Conservation (phyloP, 2,329 filamentous ascomycete genomes). For the Paraphoma chrysanthemicola region DNA sequence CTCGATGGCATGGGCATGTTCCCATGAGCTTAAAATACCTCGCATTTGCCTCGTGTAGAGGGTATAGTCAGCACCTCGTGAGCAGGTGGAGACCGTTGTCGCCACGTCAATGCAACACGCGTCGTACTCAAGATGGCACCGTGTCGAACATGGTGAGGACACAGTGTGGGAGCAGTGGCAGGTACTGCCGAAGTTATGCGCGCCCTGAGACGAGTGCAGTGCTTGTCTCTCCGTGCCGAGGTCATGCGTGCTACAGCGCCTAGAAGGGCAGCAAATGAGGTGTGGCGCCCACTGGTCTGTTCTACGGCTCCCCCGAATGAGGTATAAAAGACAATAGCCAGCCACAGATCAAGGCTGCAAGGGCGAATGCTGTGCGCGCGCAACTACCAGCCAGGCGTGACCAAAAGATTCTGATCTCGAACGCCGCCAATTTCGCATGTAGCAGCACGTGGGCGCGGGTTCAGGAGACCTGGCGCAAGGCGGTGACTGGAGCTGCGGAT, state of each 20-base stretch:
- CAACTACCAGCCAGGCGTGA: slow-evolving; percentile 28
- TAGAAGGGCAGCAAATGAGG: slow-evolving; percentile 3
- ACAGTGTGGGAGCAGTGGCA: neutral
- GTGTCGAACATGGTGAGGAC: slow-evolving; percentile 1
- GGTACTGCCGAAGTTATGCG: too few species aligned
- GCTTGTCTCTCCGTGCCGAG: slow-evolving; percentile 4
- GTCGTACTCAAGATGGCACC: slow-evolving; percentile 21
- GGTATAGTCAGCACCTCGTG: slow-evolving; percentile 23
- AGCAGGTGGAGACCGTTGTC: slow-evolving; percentile 9
- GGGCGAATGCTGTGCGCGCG: slow-evolving; percentile 23
- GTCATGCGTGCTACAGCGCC: slow-evolving; percentile 16
- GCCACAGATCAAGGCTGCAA: slow-evolving; percentile 23
- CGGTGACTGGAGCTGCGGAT: slow-evolving; percentile 27
- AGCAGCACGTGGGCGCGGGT: slow-evolving; percentile 38
- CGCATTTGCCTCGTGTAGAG: slow-evolving; percentile 8
- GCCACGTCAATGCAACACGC: slow-evolving; percentile 37
- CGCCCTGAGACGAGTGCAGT: neutral
- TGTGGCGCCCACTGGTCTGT: slow-evolving; percentile 6
- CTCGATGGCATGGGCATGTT: neutral
- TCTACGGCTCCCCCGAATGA: slow-evolving; percentile 1
- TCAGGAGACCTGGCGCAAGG: slow-evolving; percentile 12
- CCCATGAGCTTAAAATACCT: slow-evolving; percentile 10
- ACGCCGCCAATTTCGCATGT: slow-evolving; percentile 31
- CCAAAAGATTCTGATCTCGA: slow-evolving; percentile 32
- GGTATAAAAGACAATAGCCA: slow-evolving; percentile 25